Conservation (phyloP, 2,329 filamentous ascomycete genomes). For the Cordyceps fumosorosea region DNA sequence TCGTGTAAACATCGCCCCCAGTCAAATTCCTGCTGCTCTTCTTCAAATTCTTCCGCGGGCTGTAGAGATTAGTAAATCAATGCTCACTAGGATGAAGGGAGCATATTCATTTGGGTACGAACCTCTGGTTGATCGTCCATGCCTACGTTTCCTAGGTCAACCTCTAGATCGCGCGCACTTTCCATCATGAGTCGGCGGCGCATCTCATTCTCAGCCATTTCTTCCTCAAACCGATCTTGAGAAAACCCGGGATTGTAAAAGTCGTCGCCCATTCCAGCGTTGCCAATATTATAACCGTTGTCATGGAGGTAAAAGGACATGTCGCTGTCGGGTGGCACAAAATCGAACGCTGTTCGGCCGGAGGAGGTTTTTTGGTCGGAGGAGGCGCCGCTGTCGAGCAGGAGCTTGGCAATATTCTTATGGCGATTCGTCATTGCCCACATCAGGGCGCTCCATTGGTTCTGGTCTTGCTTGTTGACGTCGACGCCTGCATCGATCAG, state of each 20-base stretch:
- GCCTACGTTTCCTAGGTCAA: slow-evolving; percentile 90
- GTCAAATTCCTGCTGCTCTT: slow-evolving; percentile 89
- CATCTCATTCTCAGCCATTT: slow-evolving; percentile 94
- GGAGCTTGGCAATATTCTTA: slow-evolving; percentile 86
- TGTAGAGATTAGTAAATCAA: slow-evolving; percentile 28
- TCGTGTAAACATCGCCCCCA: slow-evolving; percentile 93
- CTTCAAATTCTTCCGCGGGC: slow-evolving; percentile 72
- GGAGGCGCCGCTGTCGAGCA: slow-evolving; percentile 91
- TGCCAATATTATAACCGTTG: slow-evolving; percentile 86
- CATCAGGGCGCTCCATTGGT: slow-evolving; percentile 97
- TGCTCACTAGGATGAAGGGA: background rate
- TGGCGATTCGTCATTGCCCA: slow-evolving; percentile 99
- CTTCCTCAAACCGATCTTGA: slow-evolving; percentile 91
- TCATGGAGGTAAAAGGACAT: slow-evolving; percentile 94
- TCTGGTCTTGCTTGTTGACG: slow-evolving; percentile 90
- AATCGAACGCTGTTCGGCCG: slow-evolving; percentile 90
- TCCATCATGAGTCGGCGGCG: slow-evolving; percentile 99
- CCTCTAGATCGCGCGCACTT: slow-evolving; percentile 91
- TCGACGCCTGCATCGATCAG: slow-evolving; percentile 80
- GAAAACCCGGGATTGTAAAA: slow-evolving; percentile 91
- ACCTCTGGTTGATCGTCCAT: slow-evolving; percentile 94
- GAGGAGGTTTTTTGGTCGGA: slow-evolving; percentile 92
- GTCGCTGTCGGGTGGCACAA: slow-evolving; percentile 89
- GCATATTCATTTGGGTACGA: slow-evolving; percentile 22
- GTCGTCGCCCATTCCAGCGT: slow-evolving; percentile 72